Percentiles rank a stretch among this genome's conserved stretches.
phyloP scores from a whole-genome alignment of 495 filamentous ascomycete genomes.

The Aspergillus homomorphus region DNA sequence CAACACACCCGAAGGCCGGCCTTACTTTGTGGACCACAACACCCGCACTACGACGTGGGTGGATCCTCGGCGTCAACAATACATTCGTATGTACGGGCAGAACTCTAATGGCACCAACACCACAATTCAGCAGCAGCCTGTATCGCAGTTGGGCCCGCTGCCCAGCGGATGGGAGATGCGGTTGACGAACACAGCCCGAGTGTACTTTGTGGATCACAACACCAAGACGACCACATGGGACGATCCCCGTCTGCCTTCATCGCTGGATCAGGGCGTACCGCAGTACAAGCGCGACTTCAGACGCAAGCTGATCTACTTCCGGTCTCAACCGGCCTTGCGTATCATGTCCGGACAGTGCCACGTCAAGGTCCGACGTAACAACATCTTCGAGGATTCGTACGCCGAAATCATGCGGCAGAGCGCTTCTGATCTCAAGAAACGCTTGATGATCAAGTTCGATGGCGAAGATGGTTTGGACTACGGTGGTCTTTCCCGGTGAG shows the following conservation, averaged over 20 bases:
- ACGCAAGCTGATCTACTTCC: constrained; percentile 97
- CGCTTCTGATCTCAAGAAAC: constrained; percentile 94
- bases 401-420: constrained; percentile 97
- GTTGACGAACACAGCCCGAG: constrained; percentile 92
- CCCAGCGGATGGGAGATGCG: constrained; percentile 99
- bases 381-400: constrained; percentile 98
- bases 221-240: constrained; percentile 99
- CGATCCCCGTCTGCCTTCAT: constrained; percentile 91
- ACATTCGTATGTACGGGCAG: constrained; percentile 94
- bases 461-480: constrained; percentile 98
- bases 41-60: constrained; percentile 99
- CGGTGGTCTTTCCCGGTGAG: constrained; percentile 85
- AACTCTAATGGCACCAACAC: constrained; percentile 68
- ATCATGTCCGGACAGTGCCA: constrained; percentile 96
- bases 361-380: constrained; percentile 91
- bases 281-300: constrained; percentile 99
- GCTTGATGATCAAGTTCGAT: constrained; percentile 99
- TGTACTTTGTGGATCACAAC: constrained; percentile 99
- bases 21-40: constrained; percentile 99
- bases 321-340: constrained; percentile 92
- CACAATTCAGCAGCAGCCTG: constrained; percentile 94
- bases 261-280: constrained; percentile 95
- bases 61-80: constrained; percentile 96
- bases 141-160: constrained; percentile 93
- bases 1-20: constrained; percentile 87